phyloP scores from a whole-genome alignment of 768 basidiomycete species.

The Tylopilus felleus region DNA sequence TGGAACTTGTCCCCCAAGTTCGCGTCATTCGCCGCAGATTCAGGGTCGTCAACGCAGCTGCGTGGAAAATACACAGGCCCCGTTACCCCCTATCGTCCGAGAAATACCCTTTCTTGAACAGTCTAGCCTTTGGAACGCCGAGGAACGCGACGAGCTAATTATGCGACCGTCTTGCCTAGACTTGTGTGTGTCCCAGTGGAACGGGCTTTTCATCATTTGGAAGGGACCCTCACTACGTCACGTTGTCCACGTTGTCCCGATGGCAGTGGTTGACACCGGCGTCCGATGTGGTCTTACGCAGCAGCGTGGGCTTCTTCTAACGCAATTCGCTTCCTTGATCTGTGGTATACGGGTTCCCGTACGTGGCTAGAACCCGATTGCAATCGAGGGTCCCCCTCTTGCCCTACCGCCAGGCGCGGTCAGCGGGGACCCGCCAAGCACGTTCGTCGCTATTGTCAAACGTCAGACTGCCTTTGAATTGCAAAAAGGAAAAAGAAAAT shows the following conservation, averaged over 20 bases:
- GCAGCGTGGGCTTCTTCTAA: slow-evolving; percentile 12
- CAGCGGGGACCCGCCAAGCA: slow-evolving; percentile 5
- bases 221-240: slow-evolving; percentile 9
- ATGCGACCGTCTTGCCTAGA: slow-evolving; percentile 2
- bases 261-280: slow-evolving; percentile 5
- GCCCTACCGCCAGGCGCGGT: slow-evolving; percentile 15
- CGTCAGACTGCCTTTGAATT: slow-evolving; percentile 7
- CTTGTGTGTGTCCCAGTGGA: background rate
- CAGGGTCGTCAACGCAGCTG: slow-evolving; percentile 27
- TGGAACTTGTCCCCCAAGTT: slow-evolving; percentile 1
- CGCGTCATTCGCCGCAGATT: slow-evolving; percentile 10
- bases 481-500: slow-evolving; percentile 10
- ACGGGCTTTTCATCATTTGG: slow-evolving; percentile 4
- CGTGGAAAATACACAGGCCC: slow-evolving; percentile 15
- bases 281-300: slow-evolving; percentile 15
- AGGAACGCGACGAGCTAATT: slow-evolving; percentile 10
- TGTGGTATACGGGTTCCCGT: slow-evolving; percentile 7
- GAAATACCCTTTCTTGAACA: slow-evolving; percentile 6
- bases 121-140: background rate
- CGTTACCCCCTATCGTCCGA: slow-evolving; percentile 7
- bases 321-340: slow-evolving; percentile 11
- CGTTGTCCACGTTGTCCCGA: slow-evolving; percentile 6
- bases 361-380: slow-evolving; percentile 4
- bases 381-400: slow-evolving; percentile 17
- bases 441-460: slow-evolving; percentile 1